A percentile compares a stretch with the other conserved stretches of the same genome.
These are phyloP conservation scores for Wickerhamomyces strasburgensis DNA, from an alignment of 805 yeast genomes.

Conservation along the genomic window DNA sequence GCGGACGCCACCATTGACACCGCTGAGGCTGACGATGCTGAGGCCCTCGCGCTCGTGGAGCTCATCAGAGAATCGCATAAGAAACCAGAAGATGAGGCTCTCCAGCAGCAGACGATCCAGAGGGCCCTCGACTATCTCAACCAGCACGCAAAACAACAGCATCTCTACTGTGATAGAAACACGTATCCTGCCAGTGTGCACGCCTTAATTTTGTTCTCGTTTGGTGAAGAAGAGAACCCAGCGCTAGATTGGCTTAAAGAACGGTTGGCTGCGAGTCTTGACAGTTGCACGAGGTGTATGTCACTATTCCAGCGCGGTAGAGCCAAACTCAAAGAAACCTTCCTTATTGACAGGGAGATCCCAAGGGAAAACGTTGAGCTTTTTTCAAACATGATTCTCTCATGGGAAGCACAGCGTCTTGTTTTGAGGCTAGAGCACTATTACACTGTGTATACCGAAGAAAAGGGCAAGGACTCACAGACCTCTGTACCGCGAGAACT, in stretches of 20 bases:
- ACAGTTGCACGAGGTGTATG: conserved; percentile 51
- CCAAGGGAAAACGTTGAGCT: conserved; percentile 18
- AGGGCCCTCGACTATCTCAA: conserved; percentile 34
- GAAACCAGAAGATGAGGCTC: conserved; percentile 27
- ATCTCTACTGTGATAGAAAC: conserved; percentile 52
- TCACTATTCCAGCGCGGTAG: conserved; percentile 48
- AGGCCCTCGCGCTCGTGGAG: conserved; percentile 2
- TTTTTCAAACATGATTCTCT: conserved; percentile 16
- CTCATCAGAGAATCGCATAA: conserved; percentile 27
- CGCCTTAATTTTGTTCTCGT: conserved; percentile 56
- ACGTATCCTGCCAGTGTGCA: conserved; percentile 48
- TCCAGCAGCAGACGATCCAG: conserved; percentile 35
- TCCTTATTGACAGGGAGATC: conserved; percentile 45
- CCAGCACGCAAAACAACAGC: conserved; percentile 29
- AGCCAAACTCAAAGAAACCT: conserved; percentile 45
- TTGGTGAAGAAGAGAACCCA: conserved; percentile 37
- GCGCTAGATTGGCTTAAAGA: conserved; percentile 40
- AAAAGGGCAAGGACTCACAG: conserved; percentile 2
- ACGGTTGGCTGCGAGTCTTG: conserved; percentile 34
- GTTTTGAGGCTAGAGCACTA: conserved; percentile 3
- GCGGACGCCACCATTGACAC: too few relatives aligned
- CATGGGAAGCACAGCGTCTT: conserved; percentile 26
- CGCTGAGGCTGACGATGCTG: too few relatives aligned
- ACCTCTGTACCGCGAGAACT: conserved; percentile 13
- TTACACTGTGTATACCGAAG: not conserved